These are phyloP conservation scores for Claviceps maximensis DNA, from an alignment of 2,329 filamentous ascomycete species.

Conservation along the genomic window DNA sequence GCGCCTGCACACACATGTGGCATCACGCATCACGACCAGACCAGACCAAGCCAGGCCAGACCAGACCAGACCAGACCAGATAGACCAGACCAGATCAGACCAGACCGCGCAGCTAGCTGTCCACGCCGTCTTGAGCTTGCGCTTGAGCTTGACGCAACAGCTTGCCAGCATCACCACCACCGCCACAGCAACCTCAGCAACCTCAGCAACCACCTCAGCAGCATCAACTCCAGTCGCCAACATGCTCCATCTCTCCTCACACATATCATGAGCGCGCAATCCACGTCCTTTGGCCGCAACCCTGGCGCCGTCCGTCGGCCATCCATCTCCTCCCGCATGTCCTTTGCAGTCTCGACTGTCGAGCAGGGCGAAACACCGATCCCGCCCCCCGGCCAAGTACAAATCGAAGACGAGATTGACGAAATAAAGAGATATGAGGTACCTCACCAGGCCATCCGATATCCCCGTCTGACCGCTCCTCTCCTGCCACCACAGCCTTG, in stretches of 20 bases:
- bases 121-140: no score
- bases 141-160: no score
- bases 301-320: slow-evolving; percentile 32
- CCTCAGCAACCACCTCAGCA: no score
- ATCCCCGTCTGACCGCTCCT: background rate
- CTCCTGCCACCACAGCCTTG: no score
- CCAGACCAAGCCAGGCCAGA: no score
- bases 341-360: slow-evolving; percentile 51
- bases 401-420: slow-evolving; percentile 87
- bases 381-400: slow-evolving; percentile 44
- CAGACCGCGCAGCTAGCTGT: no score
- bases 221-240: slow-evolving; percentile 7
- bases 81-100: no score
- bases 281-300: slow-evolving; percentile 34
- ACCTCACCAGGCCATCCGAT: slow-evolving; percentile 9
- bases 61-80: no score
- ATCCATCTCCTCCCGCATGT: slow-evolving; percentile 51
- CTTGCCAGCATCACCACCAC: no score
- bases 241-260: slow-evolving; percentile 25
- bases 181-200: background rate
- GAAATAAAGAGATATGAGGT: slow-evolving; percentile 96
- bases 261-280: slow-evolving; percentile 35
- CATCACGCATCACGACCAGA: no score
- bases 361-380: slow-evolving; percentile 47
- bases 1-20: no score